Evolutionary conservation across 352 stramenopile genomes (phyloP), one percentile per base, ranked within the genome.

Genomic region (Globisporangium recalcitrans): DNA sequence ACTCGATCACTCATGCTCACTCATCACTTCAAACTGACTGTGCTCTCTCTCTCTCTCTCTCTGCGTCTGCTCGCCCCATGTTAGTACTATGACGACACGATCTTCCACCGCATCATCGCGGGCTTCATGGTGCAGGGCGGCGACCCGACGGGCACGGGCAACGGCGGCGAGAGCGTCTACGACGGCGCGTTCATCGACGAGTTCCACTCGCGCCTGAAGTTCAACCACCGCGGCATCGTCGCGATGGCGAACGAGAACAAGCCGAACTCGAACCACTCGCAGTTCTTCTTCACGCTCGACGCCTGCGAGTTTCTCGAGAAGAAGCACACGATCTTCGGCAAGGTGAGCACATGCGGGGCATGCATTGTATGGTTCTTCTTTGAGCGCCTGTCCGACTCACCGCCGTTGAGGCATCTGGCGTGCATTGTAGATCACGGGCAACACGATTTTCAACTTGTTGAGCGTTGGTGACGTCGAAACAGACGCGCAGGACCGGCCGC

Each of bases 221-320:
- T 99, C 64, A 98, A 96, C 74, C 97, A 98, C 70, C 77, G 96
- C 38, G 97, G 96, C n/a, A 80, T 98, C 52, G 67, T 99, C 24
- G 95, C 95, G 2, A 98, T 98, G 91, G 93, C 88, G 19, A 97
- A 95, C 65, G 74, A 90, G 59, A 94, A 92, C 71, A 88, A 85
- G 63, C 79, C 70, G 27, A 89, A 95, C 73, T 82, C 87, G 29
- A 98, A 96, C 64, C 77, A 87, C 63, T 93, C 77, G 70, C 97
- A 99, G 76, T 99, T 99, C 78, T 99, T 99, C 77, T 91, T 99
- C 64, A 99, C 96, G 27, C 75, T 99, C 31, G 93, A 98, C 59
- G 87, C 92, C 54, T 96, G 91, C 53, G 81, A 97, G 21, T 98
- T 97, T 74, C 75, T 99, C 21, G 85, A 98, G 67, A 83, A 85